These are phyloP conservation scores for Aspergillus udagawae DNA, from an alignment of 2,329 filamentous ascomycete genomes.

Conservation along the genomic window DNA sequence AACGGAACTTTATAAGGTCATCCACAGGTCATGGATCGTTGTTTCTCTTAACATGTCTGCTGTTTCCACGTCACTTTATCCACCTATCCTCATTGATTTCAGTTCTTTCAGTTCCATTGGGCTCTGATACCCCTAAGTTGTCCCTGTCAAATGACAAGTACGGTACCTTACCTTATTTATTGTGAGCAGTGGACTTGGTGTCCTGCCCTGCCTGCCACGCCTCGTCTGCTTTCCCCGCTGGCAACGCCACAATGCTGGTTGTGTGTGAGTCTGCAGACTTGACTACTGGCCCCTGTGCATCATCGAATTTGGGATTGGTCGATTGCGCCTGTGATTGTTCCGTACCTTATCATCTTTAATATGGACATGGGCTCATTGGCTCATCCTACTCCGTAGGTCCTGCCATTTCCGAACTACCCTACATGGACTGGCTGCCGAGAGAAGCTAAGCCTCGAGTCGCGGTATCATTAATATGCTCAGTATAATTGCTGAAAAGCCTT, in stretches of 20 bases:
- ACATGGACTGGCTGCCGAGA: not conserved
- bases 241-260: not conserved
- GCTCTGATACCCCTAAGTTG: no score
- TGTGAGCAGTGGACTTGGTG: not conserved
- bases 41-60: not conserved
- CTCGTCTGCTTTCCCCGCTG: not conserved
- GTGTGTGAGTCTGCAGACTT: no score
- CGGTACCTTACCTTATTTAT: not conserved
- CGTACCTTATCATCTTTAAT: not conserved
- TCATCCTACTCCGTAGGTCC: not conserved
- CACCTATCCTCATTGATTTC: conserved; percentile 1
- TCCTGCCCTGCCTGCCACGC: not conserved
- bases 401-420: not conserved
- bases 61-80: conserved; percentile 4
- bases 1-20: not conserved
- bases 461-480: not conserved
- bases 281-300: not conserved
- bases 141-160: not conserved
- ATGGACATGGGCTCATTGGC: not conserved
- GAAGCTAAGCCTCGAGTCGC: not conserved
- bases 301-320: not conserved
- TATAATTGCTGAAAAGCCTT: not conserved
- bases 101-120: not conserved
- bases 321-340: not conserved
- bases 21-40: not conserved